Conservation (phyloP, 345 rosid genomes). For the Linum trigynum region DNA sequence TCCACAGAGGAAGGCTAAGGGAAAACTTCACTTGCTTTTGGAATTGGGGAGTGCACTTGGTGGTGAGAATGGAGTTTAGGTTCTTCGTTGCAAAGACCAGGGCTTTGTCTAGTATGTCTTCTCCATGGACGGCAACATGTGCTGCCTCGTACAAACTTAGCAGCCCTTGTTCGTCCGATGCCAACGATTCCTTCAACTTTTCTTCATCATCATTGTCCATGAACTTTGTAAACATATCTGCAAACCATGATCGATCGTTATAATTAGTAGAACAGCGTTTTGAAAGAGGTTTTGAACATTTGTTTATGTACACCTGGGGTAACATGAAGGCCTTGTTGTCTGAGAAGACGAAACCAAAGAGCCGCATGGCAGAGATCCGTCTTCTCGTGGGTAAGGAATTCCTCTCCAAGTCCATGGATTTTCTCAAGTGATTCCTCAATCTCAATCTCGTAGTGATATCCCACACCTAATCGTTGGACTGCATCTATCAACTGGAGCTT, state of each 20-base stretch:
- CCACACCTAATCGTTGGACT: no score
- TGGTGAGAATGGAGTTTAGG: not conserved
- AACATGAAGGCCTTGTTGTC: not conserved
- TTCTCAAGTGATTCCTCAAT: no score
- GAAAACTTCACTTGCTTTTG: conserved; percentile 12
- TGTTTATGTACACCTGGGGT: not conserved
- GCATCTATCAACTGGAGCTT: no score
- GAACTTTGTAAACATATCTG: conserved; percentile 29
- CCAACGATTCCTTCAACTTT: conserved; percentile 5
- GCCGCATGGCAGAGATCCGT: not conserved
- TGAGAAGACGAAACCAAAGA: not conserved
- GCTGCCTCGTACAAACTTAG: conserved; percentile 18
- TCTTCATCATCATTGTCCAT: conserved; percentile 12
- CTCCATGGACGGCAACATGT: not conserved
- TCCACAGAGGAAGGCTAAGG: conserved; percentile 13
- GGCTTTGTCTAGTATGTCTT: conserved; percentile 10
- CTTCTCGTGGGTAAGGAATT: no score
- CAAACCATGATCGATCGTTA: not conserved
- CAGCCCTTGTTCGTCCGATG: conserved; percentile 6
- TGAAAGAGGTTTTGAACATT: no score
- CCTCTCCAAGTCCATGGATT: no score
- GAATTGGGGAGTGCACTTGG: not conserved
- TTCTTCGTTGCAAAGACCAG: conserved; percentile 1
- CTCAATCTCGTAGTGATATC: no score
- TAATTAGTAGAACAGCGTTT: not conserved